Evolutionary conservation across 257 asterid genomes (phyloP), one percentile per base, ranked within the genome.

Genomic region (Fraxinus cuspidata): DNA sequence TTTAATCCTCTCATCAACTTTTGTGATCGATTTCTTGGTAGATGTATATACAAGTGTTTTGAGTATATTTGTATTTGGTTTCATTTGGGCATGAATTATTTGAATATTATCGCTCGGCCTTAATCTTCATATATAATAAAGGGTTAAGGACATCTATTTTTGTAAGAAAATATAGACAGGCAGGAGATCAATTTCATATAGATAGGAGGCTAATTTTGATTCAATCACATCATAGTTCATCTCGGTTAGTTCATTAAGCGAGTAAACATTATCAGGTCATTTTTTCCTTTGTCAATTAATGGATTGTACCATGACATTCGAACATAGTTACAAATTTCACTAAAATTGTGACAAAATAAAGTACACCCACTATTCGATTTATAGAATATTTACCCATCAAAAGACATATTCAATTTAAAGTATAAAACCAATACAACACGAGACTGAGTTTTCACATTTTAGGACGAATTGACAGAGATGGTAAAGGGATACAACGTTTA

Each of bases 1-100:
- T 68, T 31, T 15, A 29, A 34, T 31, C 21, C 23, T 53, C 40
- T 37, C 37, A 27, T 34, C 3, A 40, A 53, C 28, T 70, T 68
- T 35, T 70, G 42, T 77, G 64, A 25, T 32, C 42, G 58, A 79
- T 68, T 64, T 49, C 29, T 23, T 64, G 35, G 60, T 73, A 76
- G 81, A 3, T 79, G 77, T 79, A 63, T 73, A 49, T 83, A 77
- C 64, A 72, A 73, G 80, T 75, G 35, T 42, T 49, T 76, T 12
- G 32, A 27, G 69, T 10, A 25, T 38, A 25, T 23, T 2, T 60
- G 31, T 56, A 56, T 56, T 56, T 19, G 65, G 25, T 56, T 56
- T 56, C 65, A 56, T 56, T 23, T 56, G 23, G 21, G 18, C 49
- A 40, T 40, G 49, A 40, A 40, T 40, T 42, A 42, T 42, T 42